Percentiles rank a stretch among this genome's conserved stretches.
Conservation (phyloP, 441 rosid species). For the Adansonia gregorii region DNA sequence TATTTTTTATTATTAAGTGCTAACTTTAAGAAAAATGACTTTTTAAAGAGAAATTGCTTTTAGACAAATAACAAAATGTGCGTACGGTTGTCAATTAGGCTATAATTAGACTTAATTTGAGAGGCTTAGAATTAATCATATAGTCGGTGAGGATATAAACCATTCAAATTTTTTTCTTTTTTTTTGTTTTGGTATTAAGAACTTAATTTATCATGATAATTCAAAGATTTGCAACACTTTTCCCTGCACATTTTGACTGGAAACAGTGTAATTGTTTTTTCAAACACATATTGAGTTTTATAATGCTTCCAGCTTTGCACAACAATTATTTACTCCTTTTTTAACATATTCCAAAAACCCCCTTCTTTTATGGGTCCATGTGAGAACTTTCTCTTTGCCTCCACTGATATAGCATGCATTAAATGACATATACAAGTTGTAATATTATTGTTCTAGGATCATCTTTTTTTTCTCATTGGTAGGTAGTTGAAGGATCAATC, state of each 20-base stretch:
- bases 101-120: neutral
- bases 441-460: neutral
- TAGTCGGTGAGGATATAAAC: neutral
- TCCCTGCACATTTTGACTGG: neutral
- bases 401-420: slow-evolving; percentile 11
- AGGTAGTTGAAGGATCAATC: slow-evolving; percentile 24
- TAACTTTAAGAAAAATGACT: too few relatives aligned
- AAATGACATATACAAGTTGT: slow-evolving; percentile 28
- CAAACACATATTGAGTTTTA: neutral
- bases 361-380: slow-evolving; percentile 1
- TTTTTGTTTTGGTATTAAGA: neutral
- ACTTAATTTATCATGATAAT: neutral
- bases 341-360: too few relatives aligned
- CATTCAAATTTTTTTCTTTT: neutral
- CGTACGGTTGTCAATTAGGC: neutral
- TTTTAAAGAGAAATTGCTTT: too few relatives aligned
- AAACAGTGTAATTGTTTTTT: neutral
- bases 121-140: neutral
- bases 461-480: neutral
- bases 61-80: too few relatives aligned
- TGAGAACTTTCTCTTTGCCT: slow-evolving; percentile 14
- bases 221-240: neutral
- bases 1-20: too few relatives aligned
- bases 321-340: neutral
- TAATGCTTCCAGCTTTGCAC: slow-evolving; percentile 14